These are phyloP conservation scores for Saturnispora ahearnii DNA, from an alignment of 805 yeast species.

Conservation along the genomic window DNA sequence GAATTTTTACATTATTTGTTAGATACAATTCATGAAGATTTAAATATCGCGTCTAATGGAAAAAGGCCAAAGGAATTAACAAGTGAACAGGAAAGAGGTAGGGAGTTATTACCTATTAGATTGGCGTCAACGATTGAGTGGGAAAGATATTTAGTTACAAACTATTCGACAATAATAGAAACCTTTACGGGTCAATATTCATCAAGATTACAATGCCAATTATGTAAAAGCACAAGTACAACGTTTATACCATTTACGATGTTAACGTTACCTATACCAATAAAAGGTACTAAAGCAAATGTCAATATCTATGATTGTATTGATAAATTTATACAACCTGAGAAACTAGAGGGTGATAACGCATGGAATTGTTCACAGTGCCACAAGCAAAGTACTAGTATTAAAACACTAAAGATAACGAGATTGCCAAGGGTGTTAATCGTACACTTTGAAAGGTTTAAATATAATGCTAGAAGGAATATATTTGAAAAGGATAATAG, in stretches of 20 bases:
- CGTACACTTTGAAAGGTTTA: constrained; percentile 78
- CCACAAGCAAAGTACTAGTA: constrained; percentile 49
- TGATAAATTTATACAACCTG: constrained; percentile 66
- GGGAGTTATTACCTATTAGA: constrained; percentile 69
- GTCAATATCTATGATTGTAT: constrained; percentile 54
- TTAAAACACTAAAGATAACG: constrained; percentile 64
- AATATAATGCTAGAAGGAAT: constrained; percentile 27
- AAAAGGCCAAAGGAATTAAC: constrained; percentile 48
- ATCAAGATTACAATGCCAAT: constrained; percentile 65
- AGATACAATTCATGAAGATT: constrained; percentile 76
- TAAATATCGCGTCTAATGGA: constrained; percentile 56
- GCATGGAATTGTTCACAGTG: constrained; percentile 82
- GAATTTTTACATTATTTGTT: constrained; percentile 69
- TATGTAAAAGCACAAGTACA: constrained; percentile 70
- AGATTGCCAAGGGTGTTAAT: constrained; percentile 71
- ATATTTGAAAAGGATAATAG: constrained; percentile 51
- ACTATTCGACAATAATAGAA: constrained; percentile 72
- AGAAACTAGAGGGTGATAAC: constrained; percentile 65
- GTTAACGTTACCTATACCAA: constrained; percentile 72
- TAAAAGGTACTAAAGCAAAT: constrained; percentile 12
- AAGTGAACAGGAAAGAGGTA: constrained; percentile 52
- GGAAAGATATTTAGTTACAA: constrained; percentile 76
- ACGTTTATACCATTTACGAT: constrained; percentile 79
- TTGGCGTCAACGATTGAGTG: constrained; percentile 84
- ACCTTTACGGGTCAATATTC: constrained; percentile 83